Conservation (phyloP, 2,329 filamentous ascomycete species). For the Diaporthe vaccinii region DNA sequence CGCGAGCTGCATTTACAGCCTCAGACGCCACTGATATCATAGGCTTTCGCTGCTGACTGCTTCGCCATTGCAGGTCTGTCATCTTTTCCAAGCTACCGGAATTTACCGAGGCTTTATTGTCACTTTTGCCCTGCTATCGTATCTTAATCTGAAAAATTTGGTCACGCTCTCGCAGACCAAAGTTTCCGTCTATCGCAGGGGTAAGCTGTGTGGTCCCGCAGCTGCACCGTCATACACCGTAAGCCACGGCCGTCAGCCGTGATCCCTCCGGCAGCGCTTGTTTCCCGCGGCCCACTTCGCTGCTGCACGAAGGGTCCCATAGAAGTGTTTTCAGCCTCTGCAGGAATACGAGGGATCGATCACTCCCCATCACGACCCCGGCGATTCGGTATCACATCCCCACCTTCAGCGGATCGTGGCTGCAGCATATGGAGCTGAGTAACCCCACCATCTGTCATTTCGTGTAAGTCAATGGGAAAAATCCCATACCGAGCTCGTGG, state of each 20-base stretch:
- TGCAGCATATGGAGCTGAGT: neutral
- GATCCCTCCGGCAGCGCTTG: neutral
- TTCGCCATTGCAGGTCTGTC: neutral
- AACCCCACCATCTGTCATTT: neutral
- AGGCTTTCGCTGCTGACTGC: neutral
- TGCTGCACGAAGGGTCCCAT: slow-evolving; percentile 7
- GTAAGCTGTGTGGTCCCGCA: neutral
- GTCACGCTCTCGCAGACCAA: neutral
- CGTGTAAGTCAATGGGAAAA: neutral
- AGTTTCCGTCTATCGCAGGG: neutral
- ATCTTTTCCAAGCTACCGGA: neutral
- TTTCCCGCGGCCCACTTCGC: neutral
- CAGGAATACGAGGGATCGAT: neutral
- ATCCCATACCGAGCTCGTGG: too few species aligned
- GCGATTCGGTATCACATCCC: neutral
- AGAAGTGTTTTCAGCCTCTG: neutral
- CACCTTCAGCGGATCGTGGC: neutral
- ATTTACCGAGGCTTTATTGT: neutral
- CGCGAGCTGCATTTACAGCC: neutral
- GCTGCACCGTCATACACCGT: slow-evolving; percentile 9
- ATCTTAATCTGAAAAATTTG: neutral
- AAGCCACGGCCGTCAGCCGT: slow-evolving; percentile 3
- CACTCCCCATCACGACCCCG: neutral
- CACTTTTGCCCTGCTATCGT: neutral
- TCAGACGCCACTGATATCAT: neutral